Evolutionary conservation across 768 basidiomycete genomes (phyloP).

Genomic region (Psilocybe cubensis): DNA sequence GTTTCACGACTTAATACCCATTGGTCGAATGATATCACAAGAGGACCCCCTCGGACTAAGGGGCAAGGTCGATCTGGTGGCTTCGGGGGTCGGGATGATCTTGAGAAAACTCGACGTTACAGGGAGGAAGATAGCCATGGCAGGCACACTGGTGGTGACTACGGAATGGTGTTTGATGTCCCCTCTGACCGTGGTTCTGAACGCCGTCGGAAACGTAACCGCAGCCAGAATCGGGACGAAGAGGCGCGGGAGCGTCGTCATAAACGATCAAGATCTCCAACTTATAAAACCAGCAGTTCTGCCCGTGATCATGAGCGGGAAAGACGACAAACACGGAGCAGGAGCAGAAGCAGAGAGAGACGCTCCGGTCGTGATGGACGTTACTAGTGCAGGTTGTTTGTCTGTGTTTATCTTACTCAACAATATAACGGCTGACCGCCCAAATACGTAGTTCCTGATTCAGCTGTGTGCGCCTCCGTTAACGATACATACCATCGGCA

Average conservation of each 20-base stretch:
- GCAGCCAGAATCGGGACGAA: conserved; percentile 48
- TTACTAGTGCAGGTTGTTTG: conserved; percentile 19
- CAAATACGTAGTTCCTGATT: not conserved
- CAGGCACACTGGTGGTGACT: conserved; percentile 37
- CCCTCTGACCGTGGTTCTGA: conserved; percentile 37
- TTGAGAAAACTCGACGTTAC: conserved; percentile 75
- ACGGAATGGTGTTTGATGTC: conserved; percentile 89
- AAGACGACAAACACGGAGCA: conserved; percentile 22
- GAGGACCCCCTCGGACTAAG: conserved; percentile 42
- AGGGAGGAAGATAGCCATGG: conserved; percentile 43
- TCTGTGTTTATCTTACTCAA: conserved; percentile 16
- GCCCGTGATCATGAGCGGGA: conserved; percentile 26
- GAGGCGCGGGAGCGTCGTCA: conserved; percentile 33
- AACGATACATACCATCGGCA: not conserved
- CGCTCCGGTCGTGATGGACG: conserved; percentile 25
- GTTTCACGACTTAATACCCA: conserved; percentile 82
- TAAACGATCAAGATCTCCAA: conserved; percentile 43
- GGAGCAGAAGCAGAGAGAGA: conserved; percentile 32
- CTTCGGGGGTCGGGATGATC: conserved; percentile 75
- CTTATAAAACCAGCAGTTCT: conserved; percentile 26
- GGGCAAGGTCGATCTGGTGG: conserved; percentile 34
- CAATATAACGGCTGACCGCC: conserved; percentile 10
- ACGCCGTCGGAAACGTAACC: conserved; percentile 52
- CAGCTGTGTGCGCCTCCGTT: not conserved
- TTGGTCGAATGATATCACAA: conserved; percentile 81